phyloP scores from a whole-genome alignment of 2,329 filamentous ascomycete genomes.

The Pseudogymnoascus verrucosus region DNA sequence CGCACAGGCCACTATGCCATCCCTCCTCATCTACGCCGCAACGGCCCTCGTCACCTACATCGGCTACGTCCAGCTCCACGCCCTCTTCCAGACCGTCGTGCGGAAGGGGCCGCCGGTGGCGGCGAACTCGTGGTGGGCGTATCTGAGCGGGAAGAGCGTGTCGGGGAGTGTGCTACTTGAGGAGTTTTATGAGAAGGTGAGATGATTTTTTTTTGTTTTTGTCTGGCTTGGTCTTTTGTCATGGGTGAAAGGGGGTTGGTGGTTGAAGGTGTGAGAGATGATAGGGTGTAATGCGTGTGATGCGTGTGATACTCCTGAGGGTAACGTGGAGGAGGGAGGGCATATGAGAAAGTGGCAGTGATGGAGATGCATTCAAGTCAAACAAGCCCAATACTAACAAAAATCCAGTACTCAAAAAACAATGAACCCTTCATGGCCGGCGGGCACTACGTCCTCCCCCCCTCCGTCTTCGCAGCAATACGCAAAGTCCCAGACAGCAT shows the following conservation, averaged over 20 bases:
- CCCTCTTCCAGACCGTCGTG: not conserved
- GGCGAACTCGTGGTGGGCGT: not conserved
- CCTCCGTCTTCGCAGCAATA: not conserved
- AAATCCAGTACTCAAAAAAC: not conserved
- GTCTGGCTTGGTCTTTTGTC: not conserved
- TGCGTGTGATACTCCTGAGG: not conserved
- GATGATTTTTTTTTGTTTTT: not conserved
- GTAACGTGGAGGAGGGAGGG: too few relatives aligned
- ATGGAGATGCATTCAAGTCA: not conserved
- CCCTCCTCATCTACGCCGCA: not conserved
- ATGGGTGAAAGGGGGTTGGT: not conserved
- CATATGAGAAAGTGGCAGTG: not conserved
- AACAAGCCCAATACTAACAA: not conserved
- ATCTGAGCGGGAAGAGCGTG: not conserved
- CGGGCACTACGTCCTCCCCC: not conserved
- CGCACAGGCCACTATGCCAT: not conserved
- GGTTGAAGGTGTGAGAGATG: not conserved
- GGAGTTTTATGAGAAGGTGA: not conserved
- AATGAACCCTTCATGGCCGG: not conserved
- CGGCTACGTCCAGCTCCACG: not conserved
- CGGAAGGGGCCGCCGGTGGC: not conserved
- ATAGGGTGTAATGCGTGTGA: not conserved
- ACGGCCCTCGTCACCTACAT: not conserved
- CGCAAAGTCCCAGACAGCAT: not conserved
- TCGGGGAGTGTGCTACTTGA: not conserved